A percentile compares a stretch with the other conserved stretches of the same genome.
Conservation (phyloP, 352 stramenopile species). For the Globisporangium sylvaticum region DNA sequence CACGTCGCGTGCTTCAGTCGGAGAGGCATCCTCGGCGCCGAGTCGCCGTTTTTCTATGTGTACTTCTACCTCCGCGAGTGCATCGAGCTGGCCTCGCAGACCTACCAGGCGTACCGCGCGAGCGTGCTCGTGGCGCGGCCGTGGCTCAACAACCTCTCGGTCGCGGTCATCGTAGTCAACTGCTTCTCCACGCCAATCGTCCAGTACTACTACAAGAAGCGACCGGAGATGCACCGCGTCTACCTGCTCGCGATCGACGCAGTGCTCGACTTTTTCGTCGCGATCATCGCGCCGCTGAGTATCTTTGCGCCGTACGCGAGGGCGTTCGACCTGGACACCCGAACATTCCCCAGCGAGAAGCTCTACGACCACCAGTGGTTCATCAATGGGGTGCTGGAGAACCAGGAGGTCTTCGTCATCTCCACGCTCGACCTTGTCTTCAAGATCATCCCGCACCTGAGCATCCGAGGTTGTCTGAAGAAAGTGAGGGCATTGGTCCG, state of each 20-base stretch:
- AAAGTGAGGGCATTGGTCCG: slow-evolving; percentile 16
- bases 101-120: slow-evolving; percentile 38
- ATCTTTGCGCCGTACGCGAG: slow-evolving; percentile 14
- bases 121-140: slow-evolving; percentile 36
- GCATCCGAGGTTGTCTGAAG: slow-evolving; percentile 17
- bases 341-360: slow-evolving; percentile 9
- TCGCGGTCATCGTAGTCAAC: slow-evolving; percentile 32
- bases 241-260: slow-evolving; percentile 10
- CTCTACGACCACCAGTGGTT: slow-evolving; percentile 18
- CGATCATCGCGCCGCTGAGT: slow-evolving; percentile 15
- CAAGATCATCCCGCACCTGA: slow-evolving; percentile 20
- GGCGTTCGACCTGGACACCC: slow-evolving; percentile 9
- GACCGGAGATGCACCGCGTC: slow-evolving; percentile 4
- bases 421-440: slow-evolving; percentile 18
- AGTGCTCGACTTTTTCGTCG: slow-evolving; percentile 14
- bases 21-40: slow-evolving; percentile 26
- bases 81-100: slow-evolving; percentile 40
- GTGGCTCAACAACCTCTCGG: slow-evolving; percentile 51
- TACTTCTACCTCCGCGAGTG: slow-evolving; percentile 36
- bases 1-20: slow-evolving; percentile 15
- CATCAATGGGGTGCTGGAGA: slow-evolving; percentile 17
- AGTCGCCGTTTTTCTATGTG: slow-evolving; percentile 26
- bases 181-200: slow-evolving; percentile 17
- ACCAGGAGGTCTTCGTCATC: slow-evolving; percentile 18
- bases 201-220: slow-evolving; percentile 11